Percentiles rank a stretch among this genome's conserved stretches.
Evolutionary conservation across 1,139 yeast species (phyloP).

Genomic region (Pichia terricola): DNA sequence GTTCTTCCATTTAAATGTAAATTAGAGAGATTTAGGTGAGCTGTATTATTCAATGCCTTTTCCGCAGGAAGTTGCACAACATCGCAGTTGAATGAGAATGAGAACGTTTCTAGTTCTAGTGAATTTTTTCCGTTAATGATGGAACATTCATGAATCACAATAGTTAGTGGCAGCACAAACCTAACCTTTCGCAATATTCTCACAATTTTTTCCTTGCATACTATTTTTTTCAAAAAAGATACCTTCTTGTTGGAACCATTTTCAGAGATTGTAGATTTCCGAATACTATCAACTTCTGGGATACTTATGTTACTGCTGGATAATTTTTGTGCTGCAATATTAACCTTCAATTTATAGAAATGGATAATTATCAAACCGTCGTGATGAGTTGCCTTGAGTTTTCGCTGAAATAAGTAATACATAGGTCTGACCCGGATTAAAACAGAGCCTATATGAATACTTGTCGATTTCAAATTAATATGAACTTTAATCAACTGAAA

Average conservation of each 20-base stretch:
- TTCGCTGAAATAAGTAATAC: slow-evolving; percentile 10
- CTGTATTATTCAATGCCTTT: slow-evolving; percentile 4
- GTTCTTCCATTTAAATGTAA: background rate
- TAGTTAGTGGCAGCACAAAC: slow-evolving; percentile 11
- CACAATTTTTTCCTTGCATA: slow-evolving; percentile 1
- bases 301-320: too few species aligned
- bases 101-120: slow-evolving; percentile 11
- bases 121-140: slow-evolving; percentile 3
- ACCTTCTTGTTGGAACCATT: too few species aligned
- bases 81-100: slow-evolving; percentile 9
- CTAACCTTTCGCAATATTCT: slow-evolving; percentile 4
- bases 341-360: slow-evolving; percentile 6
- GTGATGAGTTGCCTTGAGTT: slow-evolving; percentile 12
- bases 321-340: too few species aligned
- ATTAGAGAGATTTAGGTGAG: slow-evolving; percentile 10
- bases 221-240: too few species aligned
- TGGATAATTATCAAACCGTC: slow-evolving; percentile 13
- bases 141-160: slow-evolving; percentile 10
- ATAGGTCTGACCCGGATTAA: slow-evolving; percentile 10
- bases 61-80: background rate
- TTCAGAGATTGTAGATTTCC: too few species aligned
- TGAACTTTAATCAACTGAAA: slow-evolving; percentile 11
- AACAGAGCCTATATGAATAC: slow-evolving; percentile 9
- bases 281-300: too few species aligned
- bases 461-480: slow-evolving; percentile 1